Conservation (phyloP, 257 asterid genomes). For the Leptodermis oblonga region DNA sequence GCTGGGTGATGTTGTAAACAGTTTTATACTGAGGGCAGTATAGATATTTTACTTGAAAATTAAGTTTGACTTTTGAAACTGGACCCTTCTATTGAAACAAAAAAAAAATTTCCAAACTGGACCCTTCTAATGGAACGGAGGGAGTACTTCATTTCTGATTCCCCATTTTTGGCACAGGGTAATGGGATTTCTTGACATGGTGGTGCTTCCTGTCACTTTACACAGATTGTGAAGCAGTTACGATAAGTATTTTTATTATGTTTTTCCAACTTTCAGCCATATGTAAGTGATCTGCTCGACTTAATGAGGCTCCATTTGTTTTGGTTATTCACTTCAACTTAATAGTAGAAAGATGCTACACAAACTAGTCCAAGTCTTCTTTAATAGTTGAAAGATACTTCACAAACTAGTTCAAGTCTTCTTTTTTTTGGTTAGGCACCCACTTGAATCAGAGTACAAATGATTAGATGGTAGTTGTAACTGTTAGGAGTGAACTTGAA, state of each 20-base stretch:
- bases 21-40: too few relatives aligned
- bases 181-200: not conserved
- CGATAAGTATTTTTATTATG: not conserved
- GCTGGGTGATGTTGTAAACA: too few relatives aligned
- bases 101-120: too few relatives aligned
- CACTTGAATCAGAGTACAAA: not conserved
- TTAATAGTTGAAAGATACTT: too few relatives aligned
- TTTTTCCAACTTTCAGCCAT: not conserved
- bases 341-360: too few relatives aligned
- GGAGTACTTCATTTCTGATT: not conserved
- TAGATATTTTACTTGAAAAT: too few relatives aligned
- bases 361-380: too few relatives aligned
- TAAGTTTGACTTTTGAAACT: too few relatives aligned
- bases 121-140: too few relatives aligned
- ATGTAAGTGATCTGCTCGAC: not conserved
- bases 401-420: too few relatives aligned
- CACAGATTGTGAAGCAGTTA: too few relatives aligned
- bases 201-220: not conserved
- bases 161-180: not conserved
- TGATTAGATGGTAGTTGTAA: not conserved
- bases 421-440: not conserved
- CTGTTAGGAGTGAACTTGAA: not conserved
- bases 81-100: too few relatives aligned
- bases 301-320: not conserved
- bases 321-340: not conserved